Base-by-base conservation (phyloP, 2,329 filamentous ascomycete genomes). In the Penicillium sp. region DNA sequence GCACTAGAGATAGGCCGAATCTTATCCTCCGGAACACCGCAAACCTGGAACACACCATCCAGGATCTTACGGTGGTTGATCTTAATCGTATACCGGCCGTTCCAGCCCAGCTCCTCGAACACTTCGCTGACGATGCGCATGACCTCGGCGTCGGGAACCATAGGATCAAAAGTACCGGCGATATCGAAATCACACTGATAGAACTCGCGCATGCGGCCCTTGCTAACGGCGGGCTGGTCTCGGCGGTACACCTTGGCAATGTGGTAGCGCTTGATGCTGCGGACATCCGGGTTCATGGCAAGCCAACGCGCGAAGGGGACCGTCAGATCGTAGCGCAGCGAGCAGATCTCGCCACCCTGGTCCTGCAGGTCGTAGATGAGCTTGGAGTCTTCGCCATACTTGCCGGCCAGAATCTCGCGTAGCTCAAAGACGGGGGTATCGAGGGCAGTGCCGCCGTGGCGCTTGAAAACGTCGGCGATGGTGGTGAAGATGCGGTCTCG, bases 181-280 rank as follows among this genome's bases (percentile, higher is more conserved):
- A 97, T 94, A 74, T 97, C 93, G 72, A 97, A 96, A 78, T 98
- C 94, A 80, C 93, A 97, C 78, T 97, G 93, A 80, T 96, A 96
- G 78, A 96, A 96, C 78, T 97, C 94, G 71, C 94, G 86, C 89
- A 96, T 95, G 55, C 93, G 87, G 53, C 93, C 94, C 75, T 96
- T 95, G 62, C 89, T 91, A 79, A 97, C 91, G 61, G 92, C 90
- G 24, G 90, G 90, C 75, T 92, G 89, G 75, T 93, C 90, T 74
- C 89, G 81, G 62, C 90, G 83, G 79, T 92, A 93, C 53, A 96
- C 93, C 80, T 96, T 96, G 67, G 92, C 92, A 67, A 98, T 93
- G 79, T 96, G 92, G 77, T 96, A 97, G 70, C 94, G 86, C 81
- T 96, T 96, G 79, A 96, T 94, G 76, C 83, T 89, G 75, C 90